Base-by-base conservation (phyloP, 1,284 basidiomycete genomes). In the Cutaneotrichosporon spelunceum region DNA sequence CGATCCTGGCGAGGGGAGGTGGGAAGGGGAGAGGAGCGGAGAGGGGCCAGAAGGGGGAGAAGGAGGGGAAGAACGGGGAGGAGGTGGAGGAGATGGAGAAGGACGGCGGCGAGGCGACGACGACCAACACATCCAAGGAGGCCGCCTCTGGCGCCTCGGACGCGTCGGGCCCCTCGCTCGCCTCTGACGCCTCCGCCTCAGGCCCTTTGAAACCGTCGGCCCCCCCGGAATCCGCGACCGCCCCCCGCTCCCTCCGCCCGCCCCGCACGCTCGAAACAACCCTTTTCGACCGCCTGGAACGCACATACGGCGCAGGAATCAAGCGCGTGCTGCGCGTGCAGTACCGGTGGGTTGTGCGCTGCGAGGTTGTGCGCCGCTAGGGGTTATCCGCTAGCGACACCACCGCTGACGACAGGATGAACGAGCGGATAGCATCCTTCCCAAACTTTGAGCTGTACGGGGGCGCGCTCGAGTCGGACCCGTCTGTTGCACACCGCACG, bases 211-310 rank as follows among this genome's bases (percentile, higher is more conserved):
- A n/a, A n/a, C n/a, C n/a, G n/a, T n/a, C n/a, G n/a, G n/a, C n/a
- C n/a, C n/a, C n/a, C n/a, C n/a, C n/a, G n/a, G n/a, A n/a, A n/a
- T n/a, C n/a, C n/a, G n/a, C n/a, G n/a, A n/a, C n/a, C n/a, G n/a
- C n/a, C 2, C 7, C 39, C 36, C 30, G 19, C n/a, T 23, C 21
- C 3, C 78, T 92, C 7, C 78, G 81, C 19, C 87, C 88, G 3
- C 88, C 92, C 1, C 83, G 83, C 16, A 86, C 91, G 0, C 80
- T 99, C 21, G 90, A 94, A 73, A 88, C 85, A 1, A 98, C 95
- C 0, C 82, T 98, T 27, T 99, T 99, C 71, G 91, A 94, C 64
- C 85, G 95, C 7, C 80, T 97, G 3, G 90, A 98, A 74, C 83
- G 82, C 53, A 88, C 95, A 82, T 94, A 93, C 68, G 93, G 94